These are phyloP conservation scores for Globisporangium mamillatum DNA, from an alignment of 352 stramenopile genomes.

Conservation along the genomic window DNA sequence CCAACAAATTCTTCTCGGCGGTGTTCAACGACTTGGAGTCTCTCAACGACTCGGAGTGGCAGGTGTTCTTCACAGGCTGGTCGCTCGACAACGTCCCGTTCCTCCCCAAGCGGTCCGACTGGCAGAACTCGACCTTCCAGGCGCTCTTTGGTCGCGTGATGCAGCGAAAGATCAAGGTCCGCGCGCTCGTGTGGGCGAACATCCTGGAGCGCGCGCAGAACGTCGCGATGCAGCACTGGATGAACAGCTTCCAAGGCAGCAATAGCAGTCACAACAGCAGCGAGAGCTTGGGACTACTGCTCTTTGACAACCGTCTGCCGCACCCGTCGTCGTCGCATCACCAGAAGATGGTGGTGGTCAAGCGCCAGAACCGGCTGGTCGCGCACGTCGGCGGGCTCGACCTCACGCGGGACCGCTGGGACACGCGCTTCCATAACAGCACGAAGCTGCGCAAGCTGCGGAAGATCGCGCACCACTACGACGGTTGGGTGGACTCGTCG, in stretches of 20 bases:
- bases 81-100: constrained; percentile 17
- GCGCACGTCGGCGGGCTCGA: constrained; percentile 59
- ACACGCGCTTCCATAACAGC: constrained; percentile 33
- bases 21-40: constrained; percentile 25
- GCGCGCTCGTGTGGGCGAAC: constrained; percentile 5
- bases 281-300: not conserved
- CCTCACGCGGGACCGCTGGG: constrained; percentile 40
- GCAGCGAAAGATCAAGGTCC: constrained; percentile 5
- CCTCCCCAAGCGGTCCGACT: not conserved
- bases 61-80: constrained; percentile 13
- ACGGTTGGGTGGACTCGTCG: constrained; percentile 35
- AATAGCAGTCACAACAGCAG: not conserved
- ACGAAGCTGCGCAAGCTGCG: constrained; percentile 8
- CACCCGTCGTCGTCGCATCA: constrained; percentile 9
- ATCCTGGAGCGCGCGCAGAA: constrained; percentile 9
- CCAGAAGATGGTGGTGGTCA: constrained; percentile 42
- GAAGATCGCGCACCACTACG: constrained; percentile 8
- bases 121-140: constrained; percentile 15
- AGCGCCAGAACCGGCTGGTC: constrained; percentile 32
- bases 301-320: constrained; percentile 9
- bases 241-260: constrained; percentile 6
- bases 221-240: constrained; percentile 10
- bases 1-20: constrained; percentile 27
- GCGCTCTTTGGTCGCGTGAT: constrained; percentile 11
- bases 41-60: constrained; percentile 11